A percentile compares a stretch with the other conserved stretches of the same genome.
These are phyloP conservation scores for Eucalyptus pauciflora DNA, from an alignment of 345 rosid genomes.

Conservation along the genomic window DNA sequence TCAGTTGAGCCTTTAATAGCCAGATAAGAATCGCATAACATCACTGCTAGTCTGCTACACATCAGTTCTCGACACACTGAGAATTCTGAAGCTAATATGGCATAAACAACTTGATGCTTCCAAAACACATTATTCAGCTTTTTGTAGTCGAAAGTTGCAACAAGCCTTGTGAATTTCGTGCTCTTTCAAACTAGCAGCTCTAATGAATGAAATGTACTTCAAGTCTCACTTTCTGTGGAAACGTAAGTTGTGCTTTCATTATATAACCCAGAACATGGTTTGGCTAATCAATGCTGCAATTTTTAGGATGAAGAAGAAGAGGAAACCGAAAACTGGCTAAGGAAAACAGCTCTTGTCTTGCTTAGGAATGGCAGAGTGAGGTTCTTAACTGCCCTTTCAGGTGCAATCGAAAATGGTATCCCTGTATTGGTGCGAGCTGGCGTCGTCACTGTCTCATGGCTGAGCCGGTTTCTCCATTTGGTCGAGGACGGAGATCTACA, in stretches of 20 bases:
- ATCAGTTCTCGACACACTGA: background rate
- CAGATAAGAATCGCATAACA: background rate
- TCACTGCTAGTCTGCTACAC: background rate
- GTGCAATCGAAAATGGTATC: slow-evolving; percentile 31
- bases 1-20: background rate
- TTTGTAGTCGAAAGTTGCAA: background rate
- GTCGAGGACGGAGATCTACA: background rate
- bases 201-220: background rate
- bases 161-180: background rate
- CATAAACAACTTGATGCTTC: background rate
- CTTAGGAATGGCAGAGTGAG: slow-evolving; percentile 17
- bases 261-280: background rate
- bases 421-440: slow-evolving; percentile 36
- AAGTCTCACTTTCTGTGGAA: background rate
- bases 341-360: slow-evolving; percentile 26
- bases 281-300: background rate
- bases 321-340: slow-evolving; percentile 29
- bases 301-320: slow-evolving; percentile 36
- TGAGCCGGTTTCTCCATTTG: slow-evolving; percentile 14
- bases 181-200: background rate
- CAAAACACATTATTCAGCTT: background rate
- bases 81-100: background rate
- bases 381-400: slow-evolving; percentile 32
- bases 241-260: background rate
- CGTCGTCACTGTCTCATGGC: slow-evolving; percentile 42